Percentiles rank a stretch among this genome's conserved stretches.
These are phyloP conservation scores for Xerocomellus intermedius DNA, from an alignment of 768 basidiomycete genomes.

Conservation along the genomic window DNA sequence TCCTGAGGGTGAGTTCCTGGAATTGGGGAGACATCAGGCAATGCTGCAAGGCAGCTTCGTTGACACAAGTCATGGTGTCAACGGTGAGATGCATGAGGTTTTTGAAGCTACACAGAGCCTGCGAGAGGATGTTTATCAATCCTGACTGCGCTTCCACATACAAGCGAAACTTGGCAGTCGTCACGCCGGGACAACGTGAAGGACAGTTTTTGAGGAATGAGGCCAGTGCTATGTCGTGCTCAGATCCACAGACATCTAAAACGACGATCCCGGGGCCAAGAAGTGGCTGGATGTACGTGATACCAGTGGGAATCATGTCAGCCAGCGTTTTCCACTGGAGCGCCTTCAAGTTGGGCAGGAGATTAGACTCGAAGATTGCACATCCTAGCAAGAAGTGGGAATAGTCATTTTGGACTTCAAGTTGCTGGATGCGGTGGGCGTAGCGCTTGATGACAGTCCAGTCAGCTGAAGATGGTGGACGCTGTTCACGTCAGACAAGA, in stretches of 20 bases:
- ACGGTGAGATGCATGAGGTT: background rate
- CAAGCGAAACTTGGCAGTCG: background rate
- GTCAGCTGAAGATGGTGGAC: background rate
- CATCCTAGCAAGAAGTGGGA: background rate
- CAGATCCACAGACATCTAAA: background rate
- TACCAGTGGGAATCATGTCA: background rate
- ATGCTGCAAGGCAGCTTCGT: background rate
- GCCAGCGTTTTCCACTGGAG: background rate
- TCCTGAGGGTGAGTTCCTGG: background rate
- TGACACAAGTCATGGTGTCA: background rate
- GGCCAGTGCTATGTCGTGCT: background rate
- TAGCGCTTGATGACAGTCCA: background rate
- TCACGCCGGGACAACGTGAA: background rate
- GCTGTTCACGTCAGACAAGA: background rate
- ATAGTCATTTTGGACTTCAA: background rate
- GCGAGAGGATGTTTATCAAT: background rate
- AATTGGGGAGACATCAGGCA: background rate
- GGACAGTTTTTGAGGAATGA: background rate
- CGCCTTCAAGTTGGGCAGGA: background rate
- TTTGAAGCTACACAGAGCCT: background rate
- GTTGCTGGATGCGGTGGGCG: background rate
- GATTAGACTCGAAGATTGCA: background rate
- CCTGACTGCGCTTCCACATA: accelerated
- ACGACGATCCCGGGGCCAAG: background rate
- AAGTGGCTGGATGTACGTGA: background rate